These are phyloP conservation scores for Bipolaris victoriae DNA, from an alignment of 2,329 filamentous ascomycete genomes.

Conservation along the genomic window DNA sequence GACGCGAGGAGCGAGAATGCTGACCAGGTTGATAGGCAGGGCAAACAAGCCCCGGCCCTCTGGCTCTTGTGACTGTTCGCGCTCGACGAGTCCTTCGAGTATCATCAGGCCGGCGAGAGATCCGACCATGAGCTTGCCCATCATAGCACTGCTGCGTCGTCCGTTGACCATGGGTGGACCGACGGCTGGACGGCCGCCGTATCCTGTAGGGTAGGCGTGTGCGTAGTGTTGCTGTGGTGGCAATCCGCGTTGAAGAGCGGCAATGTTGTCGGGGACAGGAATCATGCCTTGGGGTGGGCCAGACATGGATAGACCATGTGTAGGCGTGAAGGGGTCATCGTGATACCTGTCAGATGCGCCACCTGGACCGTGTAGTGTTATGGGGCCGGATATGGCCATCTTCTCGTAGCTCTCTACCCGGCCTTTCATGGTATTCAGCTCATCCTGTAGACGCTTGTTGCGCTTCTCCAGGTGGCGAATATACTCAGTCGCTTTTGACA, in stretches of 20 bases:
- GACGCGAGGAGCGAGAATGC: slow-evolving; percentile 40
- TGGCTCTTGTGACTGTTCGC: slow-evolving; percentile 61
- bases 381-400: slow-evolving; percentile 66
- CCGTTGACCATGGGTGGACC: slow-evolving; percentile 49
- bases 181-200: slow-evolving; percentile 31
- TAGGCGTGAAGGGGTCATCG: slow-evolving; percentile 45
- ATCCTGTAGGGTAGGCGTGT: slow-evolving; percentile 43
- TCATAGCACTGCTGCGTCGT: slow-evolving; percentile 56
- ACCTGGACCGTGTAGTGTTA: slow-evolving; percentile 43
- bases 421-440: slow-evolving; percentile 79
- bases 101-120: slow-evolving; percentile 92
- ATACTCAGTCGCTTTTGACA: slow-evolving; percentile 96
- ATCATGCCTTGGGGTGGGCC: slow-evolving; percentile 51
- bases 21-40: slow-evolving; percentile 46
- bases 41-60: slow-evolving; percentile 52
- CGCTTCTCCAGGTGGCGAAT: slow-evolving; percentile 92
- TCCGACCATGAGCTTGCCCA: slow-evolving; percentile 87
- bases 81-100: slow-evolving; percentile 75
- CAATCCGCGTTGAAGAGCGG: slow-evolving; percentile 48
- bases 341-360: slow-evolving; percentile 47
- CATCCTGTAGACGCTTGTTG: slow-evolving; percentile 79
- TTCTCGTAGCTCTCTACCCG: slow-evolving; percentile 71
- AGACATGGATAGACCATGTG: slow-evolving; percentile 35
- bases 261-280: slow-evolving; percentile 51
- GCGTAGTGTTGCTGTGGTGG: slow-evolving; percentile 49